phyloP scores from a whole-genome alignment of 352 stramenopile species.

The Globisporangium irregulare region DNA sequence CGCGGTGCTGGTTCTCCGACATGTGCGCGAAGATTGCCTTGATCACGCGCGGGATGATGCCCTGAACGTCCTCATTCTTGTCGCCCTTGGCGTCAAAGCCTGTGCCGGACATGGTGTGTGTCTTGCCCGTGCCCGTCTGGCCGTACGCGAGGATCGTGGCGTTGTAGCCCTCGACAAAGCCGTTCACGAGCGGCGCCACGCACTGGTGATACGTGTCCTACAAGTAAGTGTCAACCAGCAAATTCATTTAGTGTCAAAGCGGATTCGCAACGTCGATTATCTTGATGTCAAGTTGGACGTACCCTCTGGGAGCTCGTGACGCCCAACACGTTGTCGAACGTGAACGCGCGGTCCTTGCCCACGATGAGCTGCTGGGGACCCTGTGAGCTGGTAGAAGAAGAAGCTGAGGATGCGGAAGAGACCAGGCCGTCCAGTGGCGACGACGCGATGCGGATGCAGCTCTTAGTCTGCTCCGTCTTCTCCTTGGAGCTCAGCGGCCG shows the following conservation, averaged over 20 bases:
- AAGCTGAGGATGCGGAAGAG: constrained; percentile 17
- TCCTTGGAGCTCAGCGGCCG: constrained; percentile 65
- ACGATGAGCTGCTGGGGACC: constrained; percentile 68
- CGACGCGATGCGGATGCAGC: constrained; percentile 60
- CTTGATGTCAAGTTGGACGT: constrained; percentile 1
- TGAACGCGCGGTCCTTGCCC: constrained; percentile 85
- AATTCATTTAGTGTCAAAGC: not conserved
- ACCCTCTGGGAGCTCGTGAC: constrained; percentile 67
- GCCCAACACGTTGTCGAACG: constrained; percentile 88
- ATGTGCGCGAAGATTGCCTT: constrained; percentile 74
- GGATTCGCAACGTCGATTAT: not conserved
- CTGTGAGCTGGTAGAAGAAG: constrained; percentile 14
- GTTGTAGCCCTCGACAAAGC: constrained; percentile 85
- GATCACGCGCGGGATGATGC: constrained; percentile 85
- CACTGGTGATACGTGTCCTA: constrained; percentile 70
- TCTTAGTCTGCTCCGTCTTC: constrained; percentile 67
- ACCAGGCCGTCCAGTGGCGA: constrained; percentile 42
- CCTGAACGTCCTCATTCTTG: constrained; percentile 55
- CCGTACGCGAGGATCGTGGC: constrained; percentile 82
- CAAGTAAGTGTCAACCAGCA: not conserved
- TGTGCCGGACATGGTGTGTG: constrained; percentile 91
- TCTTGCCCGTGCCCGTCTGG: constrained; percentile 92
- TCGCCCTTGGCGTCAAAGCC: constrained; percentile 55
- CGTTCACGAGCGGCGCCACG: constrained; percentile 64
- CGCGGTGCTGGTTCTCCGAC: constrained; percentile 30